Percentiles rank a stretch among this genome's conserved stretches.
Conservation (phyloP, 345 rosid species). For the Pelargonium nanum region DNA sequence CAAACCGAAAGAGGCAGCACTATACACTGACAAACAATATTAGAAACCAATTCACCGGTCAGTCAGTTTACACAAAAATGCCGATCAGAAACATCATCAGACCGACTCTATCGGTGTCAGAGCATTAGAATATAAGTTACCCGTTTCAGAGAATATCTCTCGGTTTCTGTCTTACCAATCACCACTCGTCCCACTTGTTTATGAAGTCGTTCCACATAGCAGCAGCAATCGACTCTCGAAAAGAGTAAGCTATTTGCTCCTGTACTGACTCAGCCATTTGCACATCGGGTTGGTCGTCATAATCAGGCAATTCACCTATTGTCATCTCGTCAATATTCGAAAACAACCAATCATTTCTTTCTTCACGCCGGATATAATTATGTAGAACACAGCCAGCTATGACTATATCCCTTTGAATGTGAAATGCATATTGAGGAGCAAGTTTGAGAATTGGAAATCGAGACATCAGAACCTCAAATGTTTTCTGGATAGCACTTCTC, state of each 20-base stretch:
- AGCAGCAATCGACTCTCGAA: slow-evolving; percentile 47
- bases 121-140: too few species aligned
- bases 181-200: slow-evolving; percentile 60
- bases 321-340: slow-evolving; percentile 22
- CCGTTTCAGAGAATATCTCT: too few species aligned
- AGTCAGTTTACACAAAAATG: too few species aligned
- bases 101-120: too few species aligned
- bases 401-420: slow-evolving; percentile 76
- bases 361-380: slow-evolving; percentile 53
- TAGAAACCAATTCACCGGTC: too few species aligned
- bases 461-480: slow-evolving; percentile 42
- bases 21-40: too few species aligned
- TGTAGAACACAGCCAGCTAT: slow-evolving; percentile 70
- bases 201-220: slow-evolving; percentile 75
- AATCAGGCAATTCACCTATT: slow-evolving; percentile 31
- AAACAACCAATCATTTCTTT: slow-evolving; percentile 67
- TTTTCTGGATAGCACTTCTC: slow-evolving; percentile 39
- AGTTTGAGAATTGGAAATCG: slow-evolving; percentile 72
- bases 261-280: slow-evolving; percentile 35
- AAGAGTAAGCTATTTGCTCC: slow-evolving; percentile 38
- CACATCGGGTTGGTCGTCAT: slow-evolving; percentile 47
- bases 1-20: too few species aligned
- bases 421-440: slow-evolving; percentile 57
- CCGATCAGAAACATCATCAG: too few species aligned
- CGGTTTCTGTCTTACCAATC: too few species aligned